Percentiles rank a stretch among this genome's conserved stretches.
These are phyloP conservation scores for Geotrichum bryndzae DNA, from an alignment of 1,139 yeast species.

Conservation along the genomic window DNA sequence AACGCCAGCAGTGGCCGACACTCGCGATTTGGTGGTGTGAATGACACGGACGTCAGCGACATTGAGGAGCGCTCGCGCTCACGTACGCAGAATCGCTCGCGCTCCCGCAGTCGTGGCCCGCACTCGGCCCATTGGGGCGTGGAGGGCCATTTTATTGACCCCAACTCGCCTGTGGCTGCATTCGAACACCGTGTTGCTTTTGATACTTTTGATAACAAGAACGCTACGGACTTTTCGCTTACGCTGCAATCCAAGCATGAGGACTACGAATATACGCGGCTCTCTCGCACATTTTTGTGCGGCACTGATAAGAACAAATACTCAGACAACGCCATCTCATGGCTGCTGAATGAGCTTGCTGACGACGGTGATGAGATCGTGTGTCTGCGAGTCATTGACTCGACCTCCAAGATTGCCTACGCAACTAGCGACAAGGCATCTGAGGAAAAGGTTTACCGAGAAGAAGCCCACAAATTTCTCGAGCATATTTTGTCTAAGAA, in stretches of 20 bases:
- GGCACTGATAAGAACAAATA: constrained; percentile 57
- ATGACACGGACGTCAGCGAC: constrained; percentile 9
- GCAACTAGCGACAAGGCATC: constrained; percentile 23
- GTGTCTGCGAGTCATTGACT: constrained; percentile 54
- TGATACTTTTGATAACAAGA: constrained; percentile 46
- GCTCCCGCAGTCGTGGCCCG: constrained; percentile 12
- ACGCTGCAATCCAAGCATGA: constrained; percentile 54
- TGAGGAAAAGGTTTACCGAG: constrained; percentile 38
- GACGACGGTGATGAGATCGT: constrained; percentile 61
- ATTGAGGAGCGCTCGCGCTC: constrained; percentile 6
- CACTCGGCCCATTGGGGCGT: background rate
- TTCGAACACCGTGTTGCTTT: constrained; percentile 44
- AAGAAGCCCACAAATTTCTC: constrained; percentile 38
- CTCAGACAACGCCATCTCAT: constrained; percentile 54
- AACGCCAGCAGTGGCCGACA: background rate
- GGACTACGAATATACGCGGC: constrained; percentile 48
- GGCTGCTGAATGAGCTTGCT: constrained; percentile 61
- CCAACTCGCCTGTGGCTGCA: constrained; percentile 15
- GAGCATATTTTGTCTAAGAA: constrained; percentile 46
- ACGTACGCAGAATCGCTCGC: background rate
- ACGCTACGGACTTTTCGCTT: constrained; percentile 39
- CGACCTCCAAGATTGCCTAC: constrained; percentile 24
- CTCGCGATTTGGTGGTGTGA: background rate
- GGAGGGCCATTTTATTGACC: constrained; percentile 10
- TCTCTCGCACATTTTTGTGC: constrained; percentile 56